Evolutionary conservation across 2,329 filamentous ascomycete species (phyloP).

Genomic region (Exophiala dermatitidis): DNA sequence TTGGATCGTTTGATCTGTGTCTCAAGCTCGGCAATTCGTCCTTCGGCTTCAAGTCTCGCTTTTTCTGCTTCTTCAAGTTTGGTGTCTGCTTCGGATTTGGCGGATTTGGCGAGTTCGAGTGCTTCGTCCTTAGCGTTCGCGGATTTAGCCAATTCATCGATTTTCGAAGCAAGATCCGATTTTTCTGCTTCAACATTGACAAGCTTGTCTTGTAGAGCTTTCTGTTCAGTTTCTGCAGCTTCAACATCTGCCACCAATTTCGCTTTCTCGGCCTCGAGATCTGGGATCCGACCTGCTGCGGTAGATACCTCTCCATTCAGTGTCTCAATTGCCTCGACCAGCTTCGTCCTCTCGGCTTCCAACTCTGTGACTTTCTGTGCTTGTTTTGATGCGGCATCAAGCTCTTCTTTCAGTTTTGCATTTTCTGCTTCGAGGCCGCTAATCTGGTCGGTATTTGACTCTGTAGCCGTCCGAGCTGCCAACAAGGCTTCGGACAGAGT

Average conservation of each 20-base stretch:
- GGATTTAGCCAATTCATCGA: constrained; percentile 4
- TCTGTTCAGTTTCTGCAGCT: not conserved
- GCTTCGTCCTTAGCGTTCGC: not conserved
- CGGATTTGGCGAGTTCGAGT: constrained; percentile 1
- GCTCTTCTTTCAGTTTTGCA: constrained; percentile 1
- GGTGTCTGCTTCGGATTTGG: constrained; percentile 4
- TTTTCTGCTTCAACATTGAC: constrained; percentile 7
- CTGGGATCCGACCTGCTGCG: not conserved
- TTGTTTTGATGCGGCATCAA: constrained; percentile 2
- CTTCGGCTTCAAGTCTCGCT: not conserved
- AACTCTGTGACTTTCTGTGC: constrained; percentile 1
- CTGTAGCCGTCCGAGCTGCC: not conserved
- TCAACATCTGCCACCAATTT: constrained; percentile 10
- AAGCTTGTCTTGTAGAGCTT: constrained; percentile 4
- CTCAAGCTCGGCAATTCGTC: not conserved
- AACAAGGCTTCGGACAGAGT: not conserved
- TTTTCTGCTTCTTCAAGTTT: constrained; percentile 10
- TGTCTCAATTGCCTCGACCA: constrained; percentile 9
- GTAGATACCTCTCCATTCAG: not conserved
- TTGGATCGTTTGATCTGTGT: constrained; percentile 2
- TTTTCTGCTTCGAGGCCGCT: constrained; percentile 4
- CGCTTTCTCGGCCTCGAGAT: constrained; percentile 12
- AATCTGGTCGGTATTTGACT: not conserved
- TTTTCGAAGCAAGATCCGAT: constrained; percentile 2
- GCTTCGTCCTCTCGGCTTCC: constrained; percentile 6